phyloP scores from a whole-genome alignment of 2,329 filamentous ascomycete species.

The Harringtonia aguacate region DNA sequence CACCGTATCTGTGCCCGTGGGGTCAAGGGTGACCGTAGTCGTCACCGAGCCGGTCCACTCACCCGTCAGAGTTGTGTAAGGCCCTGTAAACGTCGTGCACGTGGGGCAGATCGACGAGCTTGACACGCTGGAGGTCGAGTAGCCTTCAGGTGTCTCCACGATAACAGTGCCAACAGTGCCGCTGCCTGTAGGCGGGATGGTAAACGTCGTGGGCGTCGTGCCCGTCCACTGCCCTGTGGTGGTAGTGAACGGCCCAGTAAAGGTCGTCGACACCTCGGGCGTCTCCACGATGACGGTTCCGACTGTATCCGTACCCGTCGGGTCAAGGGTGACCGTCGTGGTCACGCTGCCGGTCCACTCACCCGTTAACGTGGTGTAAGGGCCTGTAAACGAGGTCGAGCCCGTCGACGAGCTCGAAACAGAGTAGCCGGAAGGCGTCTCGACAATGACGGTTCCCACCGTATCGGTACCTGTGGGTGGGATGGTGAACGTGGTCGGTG shows the following conservation, averaged over 20 bases:
- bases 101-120: neutral
- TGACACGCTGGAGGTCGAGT: neutral
- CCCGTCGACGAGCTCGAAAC: no score
- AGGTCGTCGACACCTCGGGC: no score
- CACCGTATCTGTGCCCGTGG: no score
- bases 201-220: neutral
- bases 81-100: slow-evolving; percentile 2
- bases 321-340: neutral
- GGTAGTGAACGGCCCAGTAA: slow-evolving; percentile 3
- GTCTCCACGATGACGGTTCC: no score
- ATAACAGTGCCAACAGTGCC: slow-evolving; percentile 33
- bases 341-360: neutral
- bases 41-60: neutral
- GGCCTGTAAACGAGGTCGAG: no score
- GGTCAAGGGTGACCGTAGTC: neutral
- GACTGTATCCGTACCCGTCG: no score
- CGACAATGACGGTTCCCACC: slow-evolving; percentile 9
- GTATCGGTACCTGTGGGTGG: slow-evolving; percentile 4
- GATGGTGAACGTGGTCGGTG: slow-evolving; percentile 4
- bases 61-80: slow-evolving; percentile 2
- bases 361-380: no score
- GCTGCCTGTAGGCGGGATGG: slow-evolving; percentile 24
- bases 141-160: slow-evolving; percentile 4
- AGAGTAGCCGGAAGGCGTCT: neutral
- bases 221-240: neutral